Evolutionary conservation across 345 rosid species (phyloP), one percentile per base, ranked within the genome.

Genomic region (Lepidium didymum): DNA sequence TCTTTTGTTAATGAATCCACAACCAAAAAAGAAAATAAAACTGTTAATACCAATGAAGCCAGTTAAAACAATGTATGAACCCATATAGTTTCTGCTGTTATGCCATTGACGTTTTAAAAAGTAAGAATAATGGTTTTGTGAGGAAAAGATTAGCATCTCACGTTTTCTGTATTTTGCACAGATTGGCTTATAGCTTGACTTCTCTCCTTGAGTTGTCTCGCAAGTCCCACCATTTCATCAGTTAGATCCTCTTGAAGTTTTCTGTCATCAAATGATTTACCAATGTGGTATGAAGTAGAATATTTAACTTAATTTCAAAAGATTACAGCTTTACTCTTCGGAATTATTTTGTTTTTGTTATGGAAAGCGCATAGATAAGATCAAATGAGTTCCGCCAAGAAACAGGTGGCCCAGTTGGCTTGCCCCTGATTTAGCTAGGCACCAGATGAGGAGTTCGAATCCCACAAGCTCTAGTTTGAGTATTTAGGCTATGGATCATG

Each of bases 221-320:
- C 98, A 77, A 92, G 81, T 50, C 69, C 91, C 15, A 87, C 98
- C 96, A 92, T 92, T 78, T 90, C 98, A 82, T 92, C 96, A 0
- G 93, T 86, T 64, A 92, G 77, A 68, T 83, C 86, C 34, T 92
- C 96, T 53, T 92, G 96, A 73, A 87, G 85, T 75, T 84, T 82
- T 68, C 91, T 90, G 87, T 54, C 29, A 52, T 18, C 49, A 13
- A 51, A 50, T 44, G 27, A 67, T 10, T 10, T 19, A 61, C 18
- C 34, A 50, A 13, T 2, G 14, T 33, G 14, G 1, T 15, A 41
- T 5, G 18, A 38, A 12, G 49, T 34, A 29, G 1, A 16, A 55
- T 13, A 25, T 38, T 29, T 31, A 21, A 31, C 37, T 68, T 6
- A 10, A 25, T 9, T 11, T 13, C n/a, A 53, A 38, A 8, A 10